phyloP scores from a whole-genome alignment of 2,329 filamentous ascomycete species.

The Pseudogymnoascus pannorum region DNA sequence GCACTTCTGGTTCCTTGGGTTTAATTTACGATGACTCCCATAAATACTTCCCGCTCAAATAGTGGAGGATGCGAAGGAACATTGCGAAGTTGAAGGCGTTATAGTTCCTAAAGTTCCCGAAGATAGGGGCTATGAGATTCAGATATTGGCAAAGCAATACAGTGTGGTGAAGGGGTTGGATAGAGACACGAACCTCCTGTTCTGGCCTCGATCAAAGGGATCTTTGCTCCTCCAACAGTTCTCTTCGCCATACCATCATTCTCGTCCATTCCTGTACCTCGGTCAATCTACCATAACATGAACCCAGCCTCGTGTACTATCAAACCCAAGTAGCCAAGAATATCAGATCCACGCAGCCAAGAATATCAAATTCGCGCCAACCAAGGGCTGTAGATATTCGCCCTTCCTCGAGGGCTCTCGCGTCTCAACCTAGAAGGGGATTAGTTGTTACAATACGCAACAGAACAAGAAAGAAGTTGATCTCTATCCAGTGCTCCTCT shows the following conservation, averaged over 20 bases:
- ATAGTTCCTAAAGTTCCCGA: not conserved
- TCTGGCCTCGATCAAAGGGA: not conserved
- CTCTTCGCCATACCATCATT: not conserved
- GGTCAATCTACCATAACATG: not conserved
- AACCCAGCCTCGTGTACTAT: not conserved
- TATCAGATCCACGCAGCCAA: not conserved
- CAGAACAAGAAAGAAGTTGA: not conserved
- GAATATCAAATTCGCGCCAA: not conserved
- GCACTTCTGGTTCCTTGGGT: not conserved
- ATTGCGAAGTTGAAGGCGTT: not conserved
- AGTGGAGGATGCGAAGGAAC: not conserved
- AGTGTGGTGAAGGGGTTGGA: not conserved
- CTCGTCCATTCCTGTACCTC: not conserved
- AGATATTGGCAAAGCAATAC: not conserved
- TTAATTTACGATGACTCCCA: not conserved
- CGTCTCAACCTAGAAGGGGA: not conserved
- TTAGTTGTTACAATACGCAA: not conserved
- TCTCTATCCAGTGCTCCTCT: too few relatives aligned
- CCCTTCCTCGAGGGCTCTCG: not conserved
- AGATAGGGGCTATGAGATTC: not conserved
- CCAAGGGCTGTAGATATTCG: not conserved
- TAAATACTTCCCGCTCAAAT: not conserved
- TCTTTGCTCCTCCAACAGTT: not conserved
- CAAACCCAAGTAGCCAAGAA: not conserved
- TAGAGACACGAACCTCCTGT: not conserved